Percentiles rank a stretch among this genome's conserved stretches.
Conservation (phyloP, 345 rosid species). For the Bruguiera sexangula region DNA sequence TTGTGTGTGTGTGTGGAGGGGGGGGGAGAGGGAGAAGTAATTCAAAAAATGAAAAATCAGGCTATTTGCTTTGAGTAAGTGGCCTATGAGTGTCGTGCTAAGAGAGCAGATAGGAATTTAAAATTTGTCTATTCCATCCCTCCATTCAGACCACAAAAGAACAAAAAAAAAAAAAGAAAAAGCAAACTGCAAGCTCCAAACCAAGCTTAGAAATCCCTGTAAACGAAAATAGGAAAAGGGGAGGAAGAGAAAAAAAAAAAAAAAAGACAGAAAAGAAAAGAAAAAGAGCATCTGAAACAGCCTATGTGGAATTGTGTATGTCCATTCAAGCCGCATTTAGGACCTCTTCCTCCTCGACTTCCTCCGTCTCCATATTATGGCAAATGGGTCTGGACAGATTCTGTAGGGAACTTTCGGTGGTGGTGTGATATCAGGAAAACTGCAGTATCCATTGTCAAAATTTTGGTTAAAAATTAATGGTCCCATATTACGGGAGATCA, state of each 20-base stretch:
- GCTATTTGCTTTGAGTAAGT: no score
- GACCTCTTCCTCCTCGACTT: conserved; percentile 39
- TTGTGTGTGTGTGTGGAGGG: not conserved
- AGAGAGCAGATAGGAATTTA: no score
- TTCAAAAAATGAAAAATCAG: not conserved
- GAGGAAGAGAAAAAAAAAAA: no score
- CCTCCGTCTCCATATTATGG: conserved; percentile 76
- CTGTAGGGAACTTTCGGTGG: conserved; percentile 64
- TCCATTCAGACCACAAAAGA: not conserved
- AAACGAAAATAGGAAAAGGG: not conserved
- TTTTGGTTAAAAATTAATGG: not conserved
- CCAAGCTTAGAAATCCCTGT: not conserved
- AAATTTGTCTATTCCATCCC: no score
- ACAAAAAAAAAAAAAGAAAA: not conserved
- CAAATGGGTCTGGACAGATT: conserved; percentile 68
- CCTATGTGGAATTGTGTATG: not conserved
- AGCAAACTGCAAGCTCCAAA: not conserved
- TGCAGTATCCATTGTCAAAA: conserved; percentile 27
- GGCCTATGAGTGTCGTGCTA: no score
- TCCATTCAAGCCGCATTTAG: not conserved
- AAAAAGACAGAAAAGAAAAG: not conserved
- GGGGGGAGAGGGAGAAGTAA: not conserved
- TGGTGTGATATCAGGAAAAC: conserved; percentile 54
- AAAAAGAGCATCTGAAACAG: not conserved
- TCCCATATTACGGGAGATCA: not conserved